Conservation (phyloP, 2,329 filamentous ascomycete genomes). For the Aspergillus felis region DNA sequence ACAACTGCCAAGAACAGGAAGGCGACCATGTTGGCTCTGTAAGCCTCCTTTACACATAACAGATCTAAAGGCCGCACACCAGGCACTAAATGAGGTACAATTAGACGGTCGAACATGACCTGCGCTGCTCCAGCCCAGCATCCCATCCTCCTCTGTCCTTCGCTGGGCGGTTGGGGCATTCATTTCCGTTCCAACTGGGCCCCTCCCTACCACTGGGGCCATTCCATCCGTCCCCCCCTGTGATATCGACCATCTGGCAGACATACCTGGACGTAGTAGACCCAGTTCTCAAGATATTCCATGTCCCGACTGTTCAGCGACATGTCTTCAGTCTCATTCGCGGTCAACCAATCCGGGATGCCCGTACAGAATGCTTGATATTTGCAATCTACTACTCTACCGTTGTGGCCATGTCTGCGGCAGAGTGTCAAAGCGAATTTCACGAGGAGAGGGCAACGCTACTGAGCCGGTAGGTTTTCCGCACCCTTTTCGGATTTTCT, state of each 20-base stretch:
- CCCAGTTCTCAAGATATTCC: conserved; percentile 54
- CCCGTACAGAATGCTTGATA: conserved; percentile 10
- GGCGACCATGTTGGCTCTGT: too few relatives aligned
- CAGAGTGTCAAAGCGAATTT: conserved; percentile 10
- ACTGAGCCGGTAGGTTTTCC: conserved; percentile 10
- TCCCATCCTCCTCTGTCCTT: too few relatives aligned
- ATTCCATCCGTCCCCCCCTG: conserved; percentile 3
- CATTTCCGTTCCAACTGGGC: neutral
- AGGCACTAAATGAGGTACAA: too few relatives aligned
- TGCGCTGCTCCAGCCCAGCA: too few relatives aligned
- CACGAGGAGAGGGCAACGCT: conserved; percentile 6
- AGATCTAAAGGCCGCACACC: too few relatives aligned
- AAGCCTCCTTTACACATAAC: too few relatives aligned
- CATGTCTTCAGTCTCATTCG: conserved; percentile 41
- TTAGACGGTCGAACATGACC: too few relatives aligned
- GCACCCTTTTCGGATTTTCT: neutral
- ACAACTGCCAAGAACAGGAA: too few relatives aligned
- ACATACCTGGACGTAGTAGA: conserved; percentile 40
- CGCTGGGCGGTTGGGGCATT: too few relatives aligned
- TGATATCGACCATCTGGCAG: conserved; percentile 16
- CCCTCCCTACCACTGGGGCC: neutral
- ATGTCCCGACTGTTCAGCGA: conserved; percentile 49
- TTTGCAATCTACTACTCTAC: conserved; percentile 18
- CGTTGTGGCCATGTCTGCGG: conserved; percentile 9
- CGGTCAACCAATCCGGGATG: neutral